These are phyloP conservation scores for Platanthera guangdongensis DNA, from an alignment of 106 monocot genomes.

Conservation along the genomic window DNA sequence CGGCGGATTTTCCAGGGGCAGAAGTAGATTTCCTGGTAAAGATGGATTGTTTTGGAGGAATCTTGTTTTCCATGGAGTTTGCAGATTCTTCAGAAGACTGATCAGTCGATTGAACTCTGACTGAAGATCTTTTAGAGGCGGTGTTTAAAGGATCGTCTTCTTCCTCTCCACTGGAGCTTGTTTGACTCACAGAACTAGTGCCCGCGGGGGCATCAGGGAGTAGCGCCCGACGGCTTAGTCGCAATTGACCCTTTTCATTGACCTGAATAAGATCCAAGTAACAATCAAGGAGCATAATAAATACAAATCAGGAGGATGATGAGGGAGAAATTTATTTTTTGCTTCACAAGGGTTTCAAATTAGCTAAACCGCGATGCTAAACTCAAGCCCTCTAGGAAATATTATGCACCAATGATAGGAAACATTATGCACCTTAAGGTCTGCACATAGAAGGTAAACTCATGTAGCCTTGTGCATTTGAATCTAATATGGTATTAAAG, in stretches of 20 bases:
- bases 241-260: constrained; percentile 93
- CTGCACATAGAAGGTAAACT: too few relatives aligned
- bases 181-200: constrained; percentile 17
- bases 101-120: constrained; percentile 10
- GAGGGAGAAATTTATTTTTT: background rate
- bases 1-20: constrained; percentile 16
- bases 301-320: background rate
- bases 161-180: constrained; percentile 19
- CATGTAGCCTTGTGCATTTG: too few relatives aligned
- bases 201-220: constrained; percentile 53
- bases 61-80: constrained; percentile 8
- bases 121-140: constrained; percentile 14
- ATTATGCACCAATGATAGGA: too few relatives aligned
- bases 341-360: too few relatives aligned
- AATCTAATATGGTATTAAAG: too few relatives aligned
- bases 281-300: background rate
- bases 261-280: constrained; percentile 22
- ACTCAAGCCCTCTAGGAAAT: too few relatives aligned
- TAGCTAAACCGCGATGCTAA: too few relatives aligned
- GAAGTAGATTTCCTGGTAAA: constrained; percentile 19
- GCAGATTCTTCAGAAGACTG: constrained; percentile 3
- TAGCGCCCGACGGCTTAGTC: constrained; percentile 67
- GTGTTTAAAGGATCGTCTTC: constrained; percentile 14
- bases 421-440: too few relatives aligned
- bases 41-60: constrained; percentile 10